Evolutionary conservation across 345 rosid species (phyloP).

Genomic region (rapeseed (Brassica napus)): DNA sequence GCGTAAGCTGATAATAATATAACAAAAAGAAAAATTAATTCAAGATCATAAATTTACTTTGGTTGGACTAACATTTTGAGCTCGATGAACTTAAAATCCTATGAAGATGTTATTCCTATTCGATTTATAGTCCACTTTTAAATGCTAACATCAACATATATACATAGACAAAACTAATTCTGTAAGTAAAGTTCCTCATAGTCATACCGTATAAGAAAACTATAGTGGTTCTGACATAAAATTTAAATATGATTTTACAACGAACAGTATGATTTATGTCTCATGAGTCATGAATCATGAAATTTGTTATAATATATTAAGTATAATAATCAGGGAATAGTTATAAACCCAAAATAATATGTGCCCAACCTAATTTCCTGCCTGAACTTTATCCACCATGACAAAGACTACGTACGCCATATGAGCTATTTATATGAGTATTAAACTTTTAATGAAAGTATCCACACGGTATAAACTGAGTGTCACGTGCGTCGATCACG

Average conservation of each 20-base stretch:
- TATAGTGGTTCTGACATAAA: neutral
- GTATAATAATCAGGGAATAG: neutral
- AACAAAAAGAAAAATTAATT: neutral
- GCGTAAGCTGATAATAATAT: neutral
- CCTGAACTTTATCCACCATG: neutral
- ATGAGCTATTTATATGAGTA: neutral
- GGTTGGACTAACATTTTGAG: neutral
- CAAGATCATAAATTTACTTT: neutral
- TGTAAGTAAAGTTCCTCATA: neutral
- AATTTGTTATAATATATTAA: no score
- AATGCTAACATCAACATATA: neutral
- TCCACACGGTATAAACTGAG: slow-evolving; percentile 2
- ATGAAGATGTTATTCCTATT: neutral
- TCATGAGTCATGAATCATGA: no score
- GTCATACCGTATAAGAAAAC: neutral
- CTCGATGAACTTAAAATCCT: neutral
- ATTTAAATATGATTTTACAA: neutral
- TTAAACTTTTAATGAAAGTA: neutral
- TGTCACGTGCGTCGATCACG: slow-evolving; percentile 39
- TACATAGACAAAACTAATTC: neutral
- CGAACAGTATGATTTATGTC: neutral
- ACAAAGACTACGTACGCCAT: neutral
- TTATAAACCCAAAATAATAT: neutral
- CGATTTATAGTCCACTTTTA: neutral
- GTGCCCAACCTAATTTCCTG: neutral